Percentiles rank a stretch among this genome's conserved stretches.
These are phyloP conservation scores for Melanomma pulvis-pyrius DNA, from an alignment of 495 filamentous ascomycete species.

Conservation along the genomic window DNA sequence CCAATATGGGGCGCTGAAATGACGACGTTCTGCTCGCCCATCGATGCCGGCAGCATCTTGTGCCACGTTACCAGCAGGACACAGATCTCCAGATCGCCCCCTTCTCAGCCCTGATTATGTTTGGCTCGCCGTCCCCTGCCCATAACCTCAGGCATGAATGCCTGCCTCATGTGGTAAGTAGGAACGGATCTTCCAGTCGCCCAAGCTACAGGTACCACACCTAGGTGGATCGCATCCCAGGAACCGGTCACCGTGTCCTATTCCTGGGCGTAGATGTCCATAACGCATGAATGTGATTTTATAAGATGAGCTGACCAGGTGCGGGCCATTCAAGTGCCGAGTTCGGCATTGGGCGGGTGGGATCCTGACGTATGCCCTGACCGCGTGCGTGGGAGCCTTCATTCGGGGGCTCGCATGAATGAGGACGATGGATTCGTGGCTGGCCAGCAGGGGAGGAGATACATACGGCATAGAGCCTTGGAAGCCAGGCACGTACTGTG, in stretches of 20 bases:
- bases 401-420: slow-evolving; percentile 9
- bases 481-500: not conserved
- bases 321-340: slow-evolving; percentile 14
- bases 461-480: not conserved
- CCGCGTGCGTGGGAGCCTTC: not conserved
- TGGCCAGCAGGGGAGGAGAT: too few relatives aligned
- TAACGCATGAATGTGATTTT: slow-evolving; percentile 19
- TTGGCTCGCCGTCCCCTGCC: not conserved
- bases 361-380: slow-evolving; percentile 2
- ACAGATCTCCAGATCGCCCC: slow-evolving; percentile 3
- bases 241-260: slow-evolving; percentile 9
- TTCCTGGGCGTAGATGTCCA: slow-evolving; percentile 1
- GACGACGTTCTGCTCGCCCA: slow-evolving; percentile 8
- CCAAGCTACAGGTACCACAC: not conserved
- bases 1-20: not conserved
- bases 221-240: not conserved
- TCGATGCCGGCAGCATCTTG: not conserved
- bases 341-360: slow-evolving; percentile 15
- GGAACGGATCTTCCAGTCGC: not conserved
- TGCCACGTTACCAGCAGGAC: slow-evolving; percentile 2
- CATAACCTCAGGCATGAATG: not conserved
- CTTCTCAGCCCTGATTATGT: slow-evolving; percentile 2
- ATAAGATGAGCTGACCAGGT: slow-evolving; percentile 6
- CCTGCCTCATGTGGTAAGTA: not conserved
- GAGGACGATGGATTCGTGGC: not conserved